phyloP scores from a whole-genome alignment of 139 green algal genomes.

The Picochlorum costavermella region DNA sequence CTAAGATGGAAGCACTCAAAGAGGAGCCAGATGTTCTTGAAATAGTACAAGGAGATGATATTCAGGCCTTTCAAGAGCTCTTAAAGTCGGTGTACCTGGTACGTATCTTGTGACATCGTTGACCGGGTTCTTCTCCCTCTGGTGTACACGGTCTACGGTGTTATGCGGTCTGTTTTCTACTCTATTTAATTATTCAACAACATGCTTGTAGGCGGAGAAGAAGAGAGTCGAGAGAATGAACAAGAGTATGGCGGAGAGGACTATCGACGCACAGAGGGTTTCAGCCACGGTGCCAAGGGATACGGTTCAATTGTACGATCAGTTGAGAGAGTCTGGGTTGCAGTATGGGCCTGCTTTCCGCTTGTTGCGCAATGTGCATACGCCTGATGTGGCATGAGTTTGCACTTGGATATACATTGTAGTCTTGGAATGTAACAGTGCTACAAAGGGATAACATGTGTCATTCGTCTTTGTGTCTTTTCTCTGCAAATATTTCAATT shows the following conservation, averaged over 20 bases:
- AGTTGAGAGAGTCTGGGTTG: constrained; percentile 67
- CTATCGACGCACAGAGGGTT: constrained; percentile 77
- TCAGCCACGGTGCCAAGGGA: constrained; percentile 58
- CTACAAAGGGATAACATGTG: too few relatives aligned
- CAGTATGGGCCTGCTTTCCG: constrained; percentile 85
- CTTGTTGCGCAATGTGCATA: constrained; percentile 81
- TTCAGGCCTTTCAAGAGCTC: constrained; percentile 55
- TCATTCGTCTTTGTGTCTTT: too few relatives aligned
- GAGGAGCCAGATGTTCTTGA: constrained; percentile 44
- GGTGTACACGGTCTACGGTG: neutral
- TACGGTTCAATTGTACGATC: constrained; percentile 60
- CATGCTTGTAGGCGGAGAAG: constrained; percentile 48
- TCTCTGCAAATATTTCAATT: too few relatives aligned
- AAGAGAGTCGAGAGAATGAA: constrained; percentile 27
- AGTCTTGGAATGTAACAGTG: too few relatives aligned
- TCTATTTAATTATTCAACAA: neutral
- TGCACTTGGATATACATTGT: too few relatives aligned
- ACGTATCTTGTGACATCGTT: neutral
- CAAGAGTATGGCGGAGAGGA: constrained; percentile 57
- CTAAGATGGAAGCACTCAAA: constrained; percentile 40
- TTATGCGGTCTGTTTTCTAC: neutral
- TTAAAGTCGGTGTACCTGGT: constrained; percentile 52
- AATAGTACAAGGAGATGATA: constrained; percentile 53
- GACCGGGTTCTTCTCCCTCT: neutral
- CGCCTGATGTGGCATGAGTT: constrained; percentile 43